Evolutionary conservation across 768 basidiomycete species (phyloP).

Genomic region (Mycena epipterygia): DNA sequence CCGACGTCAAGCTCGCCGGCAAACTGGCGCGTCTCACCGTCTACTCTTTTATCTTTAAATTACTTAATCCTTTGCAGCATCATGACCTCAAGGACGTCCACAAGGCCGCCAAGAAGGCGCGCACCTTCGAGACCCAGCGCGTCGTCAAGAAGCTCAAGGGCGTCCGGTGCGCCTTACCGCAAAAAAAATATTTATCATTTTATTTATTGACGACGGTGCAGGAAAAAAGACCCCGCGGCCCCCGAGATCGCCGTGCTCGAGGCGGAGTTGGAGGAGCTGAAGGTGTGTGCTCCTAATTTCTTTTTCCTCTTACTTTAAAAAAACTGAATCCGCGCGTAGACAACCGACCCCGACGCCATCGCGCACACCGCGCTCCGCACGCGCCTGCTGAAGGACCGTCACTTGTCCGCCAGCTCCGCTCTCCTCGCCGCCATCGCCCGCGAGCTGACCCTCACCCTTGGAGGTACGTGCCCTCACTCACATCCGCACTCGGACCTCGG

Average conservation of each 20-base stretch:
- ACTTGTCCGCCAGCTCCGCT: conserved; percentile 63
- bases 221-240: conserved; percentile 54
- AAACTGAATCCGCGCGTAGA: conserved; percentile 52
- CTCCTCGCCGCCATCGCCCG: conserved; percentile 59
- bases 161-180: conserved; percentile 62
- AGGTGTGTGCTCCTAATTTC: conserved; percentile 58
- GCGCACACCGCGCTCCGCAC: conserved; percentile 76
- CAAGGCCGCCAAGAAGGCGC: conserved; percentile 86
- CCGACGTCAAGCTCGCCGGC: conserved; percentile 58
- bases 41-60: not conserved
- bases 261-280: conserved; percentile 71
- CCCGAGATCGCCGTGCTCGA: conserved; percentile 65
- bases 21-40: conserved; percentile 64
- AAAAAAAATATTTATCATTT: not conserved
- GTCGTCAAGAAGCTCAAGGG: conserved; percentile 86
- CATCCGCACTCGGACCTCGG: too few species aligned
- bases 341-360: conserved; percentile 68
- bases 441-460: conserved; percentile 56
- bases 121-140: conserved; percentile 84
- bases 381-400: conserved; percentile 81
- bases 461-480: too few species aligned
- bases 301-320: too few species aligned
- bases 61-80: conserved; percentile 62
- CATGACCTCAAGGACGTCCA: conserved; percentile 80
- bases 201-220: conserved; percentile 34